Conservation (phyloP, 164 flowering plant species). For the Piper betle region DNA sequence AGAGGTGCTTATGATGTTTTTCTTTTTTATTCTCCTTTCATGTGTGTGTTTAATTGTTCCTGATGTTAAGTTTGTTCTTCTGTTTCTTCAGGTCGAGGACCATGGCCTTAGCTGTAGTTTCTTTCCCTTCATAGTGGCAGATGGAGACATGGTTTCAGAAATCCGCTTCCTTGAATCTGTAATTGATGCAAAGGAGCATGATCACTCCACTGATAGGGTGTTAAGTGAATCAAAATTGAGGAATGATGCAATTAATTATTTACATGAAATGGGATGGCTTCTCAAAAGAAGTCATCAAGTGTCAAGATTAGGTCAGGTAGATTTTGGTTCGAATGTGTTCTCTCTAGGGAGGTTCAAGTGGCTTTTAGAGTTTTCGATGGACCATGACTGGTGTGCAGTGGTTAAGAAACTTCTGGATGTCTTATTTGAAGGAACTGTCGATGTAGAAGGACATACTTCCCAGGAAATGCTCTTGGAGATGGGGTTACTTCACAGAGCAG, state of each 20-base stretch:
- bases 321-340: slow-evolving; percentile 24
- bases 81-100: slow-evolving; percentile 54
- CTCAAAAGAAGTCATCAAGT: slow-evolving; percentile 43
- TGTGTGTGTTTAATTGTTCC: neutral
- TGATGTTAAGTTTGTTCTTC: neutral
- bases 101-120: slow-evolving; percentile 54
- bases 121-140: slow-evolving; percentile 83
- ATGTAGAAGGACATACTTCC: slow-evolving; percentile 28
- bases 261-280: slow-evolving; percentile 89
- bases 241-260: slow-evolving; percentile 46
- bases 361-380: slow-evolving; percentile 72
- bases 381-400: slow-evolving; percentile 82
- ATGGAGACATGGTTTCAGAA: slow-evolving; percentile 61
- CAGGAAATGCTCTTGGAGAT: slow-evolving; percentile 38
- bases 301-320: slow-evolving; percentile 23
- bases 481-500: slow-evolving; percentile 68
- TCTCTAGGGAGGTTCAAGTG: slow-evolving; percentile 45
- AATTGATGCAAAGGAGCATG: slow-evolving; percentile 27
- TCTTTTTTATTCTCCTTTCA: neutral
- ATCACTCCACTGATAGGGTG: slow-evolving; percentile 8
- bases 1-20: slow-evolving; percentile 36
- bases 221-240: slow-evolving; percentile 15
- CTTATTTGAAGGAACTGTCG: slow-evolving; percentile 39
- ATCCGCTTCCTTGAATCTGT: slow-evolving; percentile 51
- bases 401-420: slow-evolving; percentile 56